These are phyloP conservation scores for Triglochin maritima DNA, from an alignment of 106 monocot species.

Conservation along the genomic window DNA sequence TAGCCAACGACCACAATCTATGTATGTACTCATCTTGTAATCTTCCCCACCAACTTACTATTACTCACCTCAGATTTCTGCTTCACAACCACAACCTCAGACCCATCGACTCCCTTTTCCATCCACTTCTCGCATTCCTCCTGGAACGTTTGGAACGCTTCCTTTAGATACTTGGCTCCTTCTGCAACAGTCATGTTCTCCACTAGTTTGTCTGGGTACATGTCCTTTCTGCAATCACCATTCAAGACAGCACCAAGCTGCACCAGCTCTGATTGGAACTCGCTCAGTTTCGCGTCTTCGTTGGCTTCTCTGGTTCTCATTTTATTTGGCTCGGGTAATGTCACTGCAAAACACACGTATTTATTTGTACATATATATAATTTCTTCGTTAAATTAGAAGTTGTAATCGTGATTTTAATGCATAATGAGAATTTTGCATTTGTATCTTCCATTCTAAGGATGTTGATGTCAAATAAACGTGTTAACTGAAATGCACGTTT, in stretches of 20 bases:
- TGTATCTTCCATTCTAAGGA: too few species aligned
- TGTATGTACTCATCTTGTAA: too few species aligned
- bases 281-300: conserved; percentile 32
- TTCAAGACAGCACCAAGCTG: conserved; percentile 64
- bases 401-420: too few species aligned
- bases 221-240: conserved; percentile 44
- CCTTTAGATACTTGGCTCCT: conserved; percentile 39
- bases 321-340: conserved; percentile 55
- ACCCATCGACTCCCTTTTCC: conserved; percentile 37
- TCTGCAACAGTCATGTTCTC: conserved; percentile 61
- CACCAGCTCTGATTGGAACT: conserved; percentile 68
- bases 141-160: conserved; percentile 43
- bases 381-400: background rate
- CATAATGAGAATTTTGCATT: too few species aligned
- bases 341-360: conserved; percentile 13
- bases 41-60: too few species aligned
- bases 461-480: too few species aligned
- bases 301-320: conserved; percentile 27
- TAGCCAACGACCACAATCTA: too few species aligned
- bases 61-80: background rate
- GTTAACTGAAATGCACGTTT: too few species aligned
- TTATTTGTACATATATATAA: background rate
- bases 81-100: conserved; percentile 29
- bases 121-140: conserved; percentile 34
- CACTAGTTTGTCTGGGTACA: conserved; percentile 41